Percentiles rank a stretch among this genome's conserved stretches.
These are phyloP conservation scores for Candida tunisiensis DNA, from an alignment of 1,139 yeast genomes.

Conservation along the genomic window DNA sequence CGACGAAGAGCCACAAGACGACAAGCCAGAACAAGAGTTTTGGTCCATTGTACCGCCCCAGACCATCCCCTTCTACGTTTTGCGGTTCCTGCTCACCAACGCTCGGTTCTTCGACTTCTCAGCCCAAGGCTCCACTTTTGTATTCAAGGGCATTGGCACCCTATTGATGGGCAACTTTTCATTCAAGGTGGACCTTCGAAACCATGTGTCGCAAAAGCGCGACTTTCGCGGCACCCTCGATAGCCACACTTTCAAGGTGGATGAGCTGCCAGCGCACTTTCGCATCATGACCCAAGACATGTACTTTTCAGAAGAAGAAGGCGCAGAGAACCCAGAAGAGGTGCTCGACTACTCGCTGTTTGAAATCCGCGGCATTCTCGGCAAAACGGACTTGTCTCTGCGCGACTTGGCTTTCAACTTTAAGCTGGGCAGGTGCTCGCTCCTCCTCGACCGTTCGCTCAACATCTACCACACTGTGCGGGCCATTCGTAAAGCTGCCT, in stretches of 20 bases:
- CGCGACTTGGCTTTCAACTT: conserved; percentile 18
- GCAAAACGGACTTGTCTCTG: conserved; percentile 13
- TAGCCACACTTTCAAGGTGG: conserved; percentile 10
- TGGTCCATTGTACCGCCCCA: conserved; percentile 6
- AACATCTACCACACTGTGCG: conserved; percentile 3
- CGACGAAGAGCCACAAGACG: conserved; percentile 3
- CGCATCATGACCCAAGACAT: conserved; percentile 13
- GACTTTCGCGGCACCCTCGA: conserved; percentile 20
- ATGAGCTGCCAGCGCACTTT: conserved; percentile 15
- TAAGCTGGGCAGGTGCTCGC: conserved; percentile 9
- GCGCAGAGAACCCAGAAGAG: conserved; percentile 15
- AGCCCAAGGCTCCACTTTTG: conserved; percentile 11
- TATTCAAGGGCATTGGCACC: conserved; percentile 11
- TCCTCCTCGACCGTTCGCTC: conserved; percentile 4
- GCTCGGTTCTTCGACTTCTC: conserved; percentile 13
- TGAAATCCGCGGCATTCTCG: conserved; percentile 19
- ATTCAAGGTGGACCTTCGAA: conserved; percentile 11
- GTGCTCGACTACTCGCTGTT: conserved; percentile 14
- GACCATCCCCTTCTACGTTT: conserved; percentile 8
- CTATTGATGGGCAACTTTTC: conserved; percentile 13
- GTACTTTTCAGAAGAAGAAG: conserved; percentile 11
- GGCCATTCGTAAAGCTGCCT: too few species aligned
- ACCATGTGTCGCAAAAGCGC: conserved; percentile 8
- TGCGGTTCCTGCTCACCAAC: conserved; percentile 12
- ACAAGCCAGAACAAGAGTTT: background rate